Conservation (phyloP, 257 asterid species). For the Thymus quinquecostatus region DNA sequence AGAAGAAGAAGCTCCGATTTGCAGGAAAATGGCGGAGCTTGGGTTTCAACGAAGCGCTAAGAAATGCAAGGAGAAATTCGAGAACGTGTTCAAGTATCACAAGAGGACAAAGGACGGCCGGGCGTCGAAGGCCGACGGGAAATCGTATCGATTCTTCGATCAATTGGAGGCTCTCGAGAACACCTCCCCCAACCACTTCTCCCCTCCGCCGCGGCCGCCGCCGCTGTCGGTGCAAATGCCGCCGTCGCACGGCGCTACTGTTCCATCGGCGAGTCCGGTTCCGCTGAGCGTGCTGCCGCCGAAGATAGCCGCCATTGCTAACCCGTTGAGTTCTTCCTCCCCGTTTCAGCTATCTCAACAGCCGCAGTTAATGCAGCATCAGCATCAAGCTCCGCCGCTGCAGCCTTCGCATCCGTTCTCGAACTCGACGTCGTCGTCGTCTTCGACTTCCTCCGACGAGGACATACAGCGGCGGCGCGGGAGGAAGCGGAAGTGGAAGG, state of each 20-base stretch:
- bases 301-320: background rate
- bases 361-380: background rate
- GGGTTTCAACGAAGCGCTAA: constrained; percentile 79
- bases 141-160: constrained; percentile 82
- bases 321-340: constrained; percentile 13
- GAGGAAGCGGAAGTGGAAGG: constrained; percentile 87
- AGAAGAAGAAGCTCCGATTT: too few species aligned
- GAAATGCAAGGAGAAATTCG: constrained; percentile 95
- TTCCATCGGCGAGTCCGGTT: constrained; percentile 57
- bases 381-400: background rate
- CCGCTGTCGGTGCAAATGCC: constrained; percentile 31
- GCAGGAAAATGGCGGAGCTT: constrained; percentile 95
- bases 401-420: constrained; percentile 28
- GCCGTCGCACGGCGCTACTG: constrained; percentile 38
- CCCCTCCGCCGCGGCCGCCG: constrained; percentile 48
- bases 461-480: constrained; percentile 59
- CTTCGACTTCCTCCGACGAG: constrained; percentile 87
- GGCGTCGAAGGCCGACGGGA: constrained; percentile 80
- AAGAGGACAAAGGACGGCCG: constrained; percentile 92
- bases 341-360: constrained; percentile 35
- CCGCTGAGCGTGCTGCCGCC: constrained; percentile 41
- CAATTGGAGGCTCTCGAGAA: constrained; percentile 78
- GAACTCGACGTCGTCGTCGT: constrained; percentile 75
- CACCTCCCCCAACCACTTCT: constrained; percentile 35
- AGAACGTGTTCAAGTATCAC: constrained; percentile 90